phyloP scores from a whole-genome alignment of 1,139 yeast species.

The Oligophagozyma castellii region DNA sequence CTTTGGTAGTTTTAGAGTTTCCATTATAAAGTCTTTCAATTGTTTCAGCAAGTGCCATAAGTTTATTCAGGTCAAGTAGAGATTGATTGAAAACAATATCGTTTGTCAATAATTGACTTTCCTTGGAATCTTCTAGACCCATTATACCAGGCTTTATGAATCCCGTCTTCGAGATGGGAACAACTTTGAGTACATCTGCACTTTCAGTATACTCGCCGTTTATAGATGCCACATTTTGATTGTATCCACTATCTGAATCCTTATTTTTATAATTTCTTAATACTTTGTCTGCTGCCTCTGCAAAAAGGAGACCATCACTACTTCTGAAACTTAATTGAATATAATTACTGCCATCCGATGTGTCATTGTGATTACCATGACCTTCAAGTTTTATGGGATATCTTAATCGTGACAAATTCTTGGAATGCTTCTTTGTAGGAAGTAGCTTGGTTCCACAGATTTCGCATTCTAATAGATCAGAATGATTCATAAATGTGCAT shows the following conservation, averaged over 20 bases:
- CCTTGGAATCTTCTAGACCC: constrained; percentile 51
- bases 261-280: constrained; percentile 29
- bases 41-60: constrained; percentile 69
- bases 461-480: constrained; percentile 66
- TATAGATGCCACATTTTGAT: constrained; percentile 21
- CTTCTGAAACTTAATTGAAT: constrained; percentile 50
- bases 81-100: constrained; percentile 56
- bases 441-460: constrained; percentile 63
- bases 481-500: constrained; percentile 82
- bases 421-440: constrained; percentile 15
- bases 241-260: constrained; percentile 26
- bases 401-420: constrained; percentile 3
- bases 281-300: constrained; percentile 29
- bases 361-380: constrained; percentile 9
- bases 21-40: constrained; percentile 37
- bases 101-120: constrained; percentile 42
- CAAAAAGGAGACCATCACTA: constrained; percentile 42
- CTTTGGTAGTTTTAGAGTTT: constrained; percentile 1
- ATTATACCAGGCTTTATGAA: constrained; percentile 41
- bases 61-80: constrained; percentile 59
- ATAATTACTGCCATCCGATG: constrained; percentile 20
- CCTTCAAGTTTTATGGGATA: constrained; percentile 14
- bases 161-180: constrained; percentile 10
- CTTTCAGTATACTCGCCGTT: constrained; percentile 16
- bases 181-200: no score